phyloP scores from a whole-genome alignment of 2,329 filamentous ascomycete genomes.

The Rhynchosporium agropyri region DNA sequence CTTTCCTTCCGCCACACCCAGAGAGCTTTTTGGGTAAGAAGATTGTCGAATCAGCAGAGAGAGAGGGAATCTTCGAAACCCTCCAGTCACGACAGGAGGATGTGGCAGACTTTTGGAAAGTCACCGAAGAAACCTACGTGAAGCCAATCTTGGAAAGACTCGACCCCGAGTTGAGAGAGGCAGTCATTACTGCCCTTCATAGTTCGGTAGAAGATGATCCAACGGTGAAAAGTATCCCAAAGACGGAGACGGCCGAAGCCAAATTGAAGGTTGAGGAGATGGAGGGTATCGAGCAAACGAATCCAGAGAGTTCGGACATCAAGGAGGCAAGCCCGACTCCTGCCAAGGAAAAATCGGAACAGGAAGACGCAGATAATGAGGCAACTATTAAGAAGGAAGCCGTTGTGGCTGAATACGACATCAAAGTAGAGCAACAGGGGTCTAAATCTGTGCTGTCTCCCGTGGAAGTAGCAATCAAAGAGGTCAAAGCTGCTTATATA shows the following conservation, averaged over 20 bases:
- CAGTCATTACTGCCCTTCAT: constrained; percentile 65
- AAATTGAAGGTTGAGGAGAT: constrained; percentile 23
- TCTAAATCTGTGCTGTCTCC: constrained; percentile 45
- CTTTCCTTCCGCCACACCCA: constrained; percentile 88
- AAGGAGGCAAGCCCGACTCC: neutral
- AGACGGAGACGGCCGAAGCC: constrained; percentile 17
- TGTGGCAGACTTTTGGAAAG: constrained; percentile 78
- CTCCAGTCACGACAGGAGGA: constrained; percentile 73
- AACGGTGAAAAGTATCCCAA: constrained; percentile 20
- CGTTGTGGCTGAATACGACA: neutral
- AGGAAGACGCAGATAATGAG: neutral
- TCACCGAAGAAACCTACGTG: constrained; percentile 79
- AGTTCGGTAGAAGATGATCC: constrained; percentile 37
- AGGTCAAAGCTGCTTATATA: constrained; percentile 81
- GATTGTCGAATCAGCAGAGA: constrained; percentile 75
- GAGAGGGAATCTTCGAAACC: constrained; percentile 70
- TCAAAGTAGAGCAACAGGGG: neutral
- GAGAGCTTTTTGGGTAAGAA: constrained; percentile 83
- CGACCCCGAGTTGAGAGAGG: constrained; percentile 63
- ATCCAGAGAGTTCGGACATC: neutral
- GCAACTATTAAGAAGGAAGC: neutral
- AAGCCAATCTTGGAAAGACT: constrained; percentile 67
- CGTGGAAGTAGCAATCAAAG: constrained; percentile 67
- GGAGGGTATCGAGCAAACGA: constrained; percentile 6
- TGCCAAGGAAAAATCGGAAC: constrained; percentile 15